These are phyloP conservation scores for Ophiostoma perfectum DNA, from an alignment of 2,329 filamentous ascomycete genomes.

Conservation along the genomic window DNA sequence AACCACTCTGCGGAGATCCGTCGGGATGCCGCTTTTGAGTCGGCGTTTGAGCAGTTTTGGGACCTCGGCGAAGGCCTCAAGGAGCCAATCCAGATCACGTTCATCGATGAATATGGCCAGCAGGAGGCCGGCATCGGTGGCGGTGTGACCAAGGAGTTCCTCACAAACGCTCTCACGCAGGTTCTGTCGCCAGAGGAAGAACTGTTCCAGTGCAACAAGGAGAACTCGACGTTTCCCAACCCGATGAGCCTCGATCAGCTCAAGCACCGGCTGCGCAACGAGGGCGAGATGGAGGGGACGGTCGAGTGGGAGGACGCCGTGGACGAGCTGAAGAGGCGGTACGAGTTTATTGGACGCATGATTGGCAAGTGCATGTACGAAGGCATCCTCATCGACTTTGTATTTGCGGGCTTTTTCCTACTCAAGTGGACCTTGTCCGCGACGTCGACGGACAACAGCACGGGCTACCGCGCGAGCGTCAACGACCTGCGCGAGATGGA, in stretches of 20 bases:
- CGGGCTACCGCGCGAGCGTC: constrained; percentile 79
- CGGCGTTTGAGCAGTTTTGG: constrained; percentile 82
- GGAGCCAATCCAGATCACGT: constrained; percentile 93
- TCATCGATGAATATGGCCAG: constrained; percentile 83
- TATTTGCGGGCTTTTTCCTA: constrained; percentile 92
- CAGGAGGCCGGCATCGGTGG: constrained; percentile 93
- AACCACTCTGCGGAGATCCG: constrained; percentile 75
- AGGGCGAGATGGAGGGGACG: constrained; percentile 48
- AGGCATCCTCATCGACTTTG: constrained; percentile 87
- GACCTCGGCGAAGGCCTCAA: constrained; percentile 75
- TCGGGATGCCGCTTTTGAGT: constrained; percentile 73
- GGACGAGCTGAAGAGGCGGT: constrained; percentile 61
- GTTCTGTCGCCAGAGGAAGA: constrained; percentile 60
- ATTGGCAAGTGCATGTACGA: constrained; percentile 97
- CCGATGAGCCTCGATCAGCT: constrained; percentile 68
- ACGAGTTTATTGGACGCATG: constrained; percentile 87
- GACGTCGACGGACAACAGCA: constrained; percentile 31
- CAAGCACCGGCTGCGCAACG: constrained; percentile 51
- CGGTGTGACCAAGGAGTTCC: constrained; percentile 94
- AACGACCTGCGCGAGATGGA: constrained; percentile 93
- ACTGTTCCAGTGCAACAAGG: constrained; percentile 77
- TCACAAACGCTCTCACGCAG: constrained; percentile 80
- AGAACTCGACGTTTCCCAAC: constrained; percentile 85
- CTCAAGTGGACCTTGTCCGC: constrained; percentile 84
- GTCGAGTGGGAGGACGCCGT: constrained; percentile 54